Base-by-base conservation (phyloP, 1,284 basidiomycete genomes). In the Neotropicomus parvogracilis region DNA sequence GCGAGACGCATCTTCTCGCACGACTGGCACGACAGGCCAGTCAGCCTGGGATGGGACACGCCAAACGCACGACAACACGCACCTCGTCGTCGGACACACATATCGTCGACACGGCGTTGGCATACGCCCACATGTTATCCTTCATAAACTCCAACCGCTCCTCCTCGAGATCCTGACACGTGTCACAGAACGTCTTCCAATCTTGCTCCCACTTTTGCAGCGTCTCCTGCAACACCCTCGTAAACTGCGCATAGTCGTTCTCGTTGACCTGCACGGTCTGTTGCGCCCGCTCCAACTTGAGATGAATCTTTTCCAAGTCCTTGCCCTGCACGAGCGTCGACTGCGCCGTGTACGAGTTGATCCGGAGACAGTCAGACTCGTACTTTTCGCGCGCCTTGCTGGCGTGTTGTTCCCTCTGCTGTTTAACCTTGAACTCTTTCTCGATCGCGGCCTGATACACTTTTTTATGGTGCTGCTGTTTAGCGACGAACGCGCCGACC, bases 81-180 rank as follows among this genome's bases (percentile, higher is more conserved):
- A 92, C 92, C 78, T 97, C 92, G 64, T 99, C 97, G 64, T 99
- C 95, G 17, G 85, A 78, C 12, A 99, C 95, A 62, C 97, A 99
- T 21, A 97, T 90, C 7, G 91, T 91, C 5, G 94, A 97, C 17
- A 98, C 86, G 1, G 88, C 86, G 67, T 99, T 99, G 2, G 95
- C 94, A 65, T 92, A 97, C 27, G 85, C 83, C 95, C 95, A 99
- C 65, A 97, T 78, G 57, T 92, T 91, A 65, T 95, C 90, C 72
- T 97, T 97, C 72, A 90, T 85, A 63, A 97, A 91, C 54, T 94
- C 91, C 64, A 97, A 73, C 13, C 97, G 80, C 53, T 95, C 88
- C 62, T 98, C 95, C 66, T 99, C 95, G 39, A 97, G 68, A 70
- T 99, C 95, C 70, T 99, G 97, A 57, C 90, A 94, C 48, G 82